Evolutionary conservation across 768 basidiomycete genomes (phyloP), one percentile per base, ranked within the genome.

Genomic region (Panellus pusillus): DNA sequence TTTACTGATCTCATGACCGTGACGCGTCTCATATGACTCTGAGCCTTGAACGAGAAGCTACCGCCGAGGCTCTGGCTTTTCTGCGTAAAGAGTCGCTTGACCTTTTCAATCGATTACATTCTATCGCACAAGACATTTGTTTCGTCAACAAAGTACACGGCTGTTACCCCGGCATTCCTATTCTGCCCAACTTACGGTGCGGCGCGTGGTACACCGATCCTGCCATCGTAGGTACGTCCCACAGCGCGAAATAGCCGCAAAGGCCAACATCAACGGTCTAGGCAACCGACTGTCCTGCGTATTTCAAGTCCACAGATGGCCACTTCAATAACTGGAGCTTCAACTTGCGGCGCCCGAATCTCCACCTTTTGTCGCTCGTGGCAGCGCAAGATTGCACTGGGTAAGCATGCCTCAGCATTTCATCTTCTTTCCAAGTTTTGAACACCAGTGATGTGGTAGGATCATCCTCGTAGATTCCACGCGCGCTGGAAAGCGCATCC

Each of bases 181-280:
- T 89, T 9, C 62, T 89, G 12, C 83, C 96, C 3, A 98, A 98
- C 67, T 79, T 94, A 64, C 82, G 96, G 19, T 97, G 94, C 63
- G 96, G 96, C 4, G 87, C 87, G 7, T 98, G 95, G 95, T 98
- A 97, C 67, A 83, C 87, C 6, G 79, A 93, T 61, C 90, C 93
- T 17, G 54, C 62, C 7, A 78, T 85, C 51, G 85, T 84, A 19
- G 47, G 38, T 39, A 19, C 12, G 20, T 19, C 32, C 14, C 7
- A 35, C 32, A 35, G 32, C 11, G 31, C n/a, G 28, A 24, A 27
- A 29, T 47, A 46, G 28, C 50, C 53, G 49, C 41, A 42, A 48
- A 27, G 39, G 56, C 45, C 32, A 41, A 15, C n/a, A 35, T 11
- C 20, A 24, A 18, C 11, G 13, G 17, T 35, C 18, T 47, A 74